phyloP scores from a whole-genome alignment of 2,329 filamentous ascomycete genomes.

The Tolypocladium nubicola region DNA sequence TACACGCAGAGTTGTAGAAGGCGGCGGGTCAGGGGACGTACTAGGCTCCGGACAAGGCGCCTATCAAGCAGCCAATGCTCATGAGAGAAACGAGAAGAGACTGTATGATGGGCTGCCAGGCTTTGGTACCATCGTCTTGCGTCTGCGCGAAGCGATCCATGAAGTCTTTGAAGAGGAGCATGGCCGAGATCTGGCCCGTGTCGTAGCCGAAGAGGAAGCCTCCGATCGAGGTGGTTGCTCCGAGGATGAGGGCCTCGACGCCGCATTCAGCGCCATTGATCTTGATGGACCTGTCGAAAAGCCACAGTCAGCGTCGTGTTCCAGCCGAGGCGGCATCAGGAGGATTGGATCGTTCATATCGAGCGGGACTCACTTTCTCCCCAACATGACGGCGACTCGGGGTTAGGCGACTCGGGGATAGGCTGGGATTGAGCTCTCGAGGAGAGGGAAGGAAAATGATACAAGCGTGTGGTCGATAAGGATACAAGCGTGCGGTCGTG shows the following conservation, averaged over 20 bases:
- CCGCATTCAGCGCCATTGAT: constrained; percentile 32
- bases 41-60: constrained; percentile 41
- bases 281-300: constrained; percentile 22
- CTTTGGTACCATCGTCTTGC: constrained; percentile 24
- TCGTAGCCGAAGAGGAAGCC: constrained; percentile 56
- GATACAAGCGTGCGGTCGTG: neutral
- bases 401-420: no score
- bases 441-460: no score
- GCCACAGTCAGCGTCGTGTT: neutral
- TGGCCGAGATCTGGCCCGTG: constrained; percentile 47
- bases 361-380: neutral
- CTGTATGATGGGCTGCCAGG: constrained; percentile 30
- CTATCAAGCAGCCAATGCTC: constrained; percentile 44
- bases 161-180: constrained; percentile 42
- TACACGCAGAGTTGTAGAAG: neutral
- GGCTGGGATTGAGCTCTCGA: neutral
- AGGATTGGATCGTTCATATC: no score
- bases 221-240: constrained; percentile 43
- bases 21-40: constrained; percentile 8
- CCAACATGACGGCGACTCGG: neutral
- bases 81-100: constrained; percentile 46
- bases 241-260: constrained; percentile 30
- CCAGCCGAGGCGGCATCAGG: neutral
- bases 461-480: neutral
- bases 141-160: constrained; percentile 42